A percentile compares a stretch with the other conserved stretches of the same genome.
Conservation (phyloP, 139 green algal genomes). For the Ostreobium quekettii region DNA sequence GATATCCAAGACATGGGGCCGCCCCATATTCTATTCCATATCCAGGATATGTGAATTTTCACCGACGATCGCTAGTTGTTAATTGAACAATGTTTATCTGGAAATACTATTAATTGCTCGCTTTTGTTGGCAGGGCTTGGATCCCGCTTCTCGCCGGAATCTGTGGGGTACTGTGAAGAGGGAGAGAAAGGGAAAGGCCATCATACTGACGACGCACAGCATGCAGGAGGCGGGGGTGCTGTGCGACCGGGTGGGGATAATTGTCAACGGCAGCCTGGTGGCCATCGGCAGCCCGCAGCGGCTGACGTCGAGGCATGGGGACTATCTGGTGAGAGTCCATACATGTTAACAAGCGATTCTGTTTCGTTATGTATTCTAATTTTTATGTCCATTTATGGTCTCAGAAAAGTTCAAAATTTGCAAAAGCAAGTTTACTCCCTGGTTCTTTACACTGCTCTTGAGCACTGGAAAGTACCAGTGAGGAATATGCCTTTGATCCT, state of each 20-base stretch:
- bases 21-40: too few relatives aligned
- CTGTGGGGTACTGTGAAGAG: constrained; percentile 91
- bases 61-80: too few relatives aligned
- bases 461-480: neutral
- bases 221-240: constrained; percentile 98
- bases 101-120: neutral
- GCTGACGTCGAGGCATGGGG: constrained; percentile 87
- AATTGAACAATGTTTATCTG: neutral
- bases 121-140: constrained; percentile 56
- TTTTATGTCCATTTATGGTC: neutral
- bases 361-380: neutral
- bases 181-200: constrained; percentile 54
- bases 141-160: constrained; percentile 77
- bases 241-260: constrained; percentile 86
- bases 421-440: neutral
- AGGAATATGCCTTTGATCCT: too few relatives aligned
- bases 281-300: constrained; percentile 71
- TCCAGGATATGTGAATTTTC: too few relatives aligned
- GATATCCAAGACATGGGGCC: too few relatives aligned
- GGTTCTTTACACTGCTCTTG: neutral
- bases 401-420: too few relatives aligned
- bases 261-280: constrained; percentile 73
- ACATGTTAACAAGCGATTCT: too few relatives aligned
- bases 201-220: constrained; percentile 90
- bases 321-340: constrained; percentile 55